Percentiles rank a stretch among this genome's conserved stretches.
These are phyloP conservation scores for Leishmania major DNA, from an alignment of 208 protist genomes.

Conservation along the genomic window DNA sequence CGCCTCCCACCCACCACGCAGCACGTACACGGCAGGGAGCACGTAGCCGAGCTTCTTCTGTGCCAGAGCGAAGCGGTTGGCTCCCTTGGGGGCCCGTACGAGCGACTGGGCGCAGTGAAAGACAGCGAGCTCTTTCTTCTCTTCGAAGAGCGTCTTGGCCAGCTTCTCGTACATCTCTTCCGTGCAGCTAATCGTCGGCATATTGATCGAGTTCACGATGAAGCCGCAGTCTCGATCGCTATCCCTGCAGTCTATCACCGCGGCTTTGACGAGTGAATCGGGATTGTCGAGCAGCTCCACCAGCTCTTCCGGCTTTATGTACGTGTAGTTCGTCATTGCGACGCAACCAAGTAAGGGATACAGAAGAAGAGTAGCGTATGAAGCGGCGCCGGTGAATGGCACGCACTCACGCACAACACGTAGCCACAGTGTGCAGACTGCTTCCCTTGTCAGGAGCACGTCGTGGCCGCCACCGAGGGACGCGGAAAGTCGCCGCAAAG, in stretches of 20 bases:
- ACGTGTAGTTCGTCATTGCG: slow-evolving; percentile 55
- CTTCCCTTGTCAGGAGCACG: neutral
- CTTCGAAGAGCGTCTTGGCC: slow-evolving; percentile 35
- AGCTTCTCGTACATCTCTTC: slow-evolving; percentile 38
- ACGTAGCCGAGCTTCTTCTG: slow-evolving; percentile 40
- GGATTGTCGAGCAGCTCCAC: slow-evolving; percentile 59
- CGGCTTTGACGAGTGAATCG: slow-evolving; percentile 24
- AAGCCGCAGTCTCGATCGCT: slow-evolving; percentile 61
- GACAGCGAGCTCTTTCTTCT: slow-evolving; percentile 42
- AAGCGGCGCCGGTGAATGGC: neutral
- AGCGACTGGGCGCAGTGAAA: slow-evolving; percentile 85
- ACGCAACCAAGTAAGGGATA: neutral
- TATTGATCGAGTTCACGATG: slow-evolving; percentile 57
- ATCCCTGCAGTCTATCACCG: slow-evolving; percentile 81
- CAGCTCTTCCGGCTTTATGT: slow-evolving; percentile 62
- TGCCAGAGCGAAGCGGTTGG: slow-evolving; percentile 51
- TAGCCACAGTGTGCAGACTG: neutral
- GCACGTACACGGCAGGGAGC: slow-evolving; percentile 57
- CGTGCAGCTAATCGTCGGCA: slow-evolving; percentile 45
- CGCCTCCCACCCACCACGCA: slow-evolving; percentile 67
- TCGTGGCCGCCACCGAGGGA: neutral
- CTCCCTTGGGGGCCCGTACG: slow-evolving; percentile 66
- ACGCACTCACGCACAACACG: neutral
- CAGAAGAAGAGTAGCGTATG: neutral
- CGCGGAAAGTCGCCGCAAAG: neutral